Evolutionary conservation across 495 filamentous ascomycete genomes (phyloP).

Genomic region (Hyphodiscus hymeniophilus): DNA sequence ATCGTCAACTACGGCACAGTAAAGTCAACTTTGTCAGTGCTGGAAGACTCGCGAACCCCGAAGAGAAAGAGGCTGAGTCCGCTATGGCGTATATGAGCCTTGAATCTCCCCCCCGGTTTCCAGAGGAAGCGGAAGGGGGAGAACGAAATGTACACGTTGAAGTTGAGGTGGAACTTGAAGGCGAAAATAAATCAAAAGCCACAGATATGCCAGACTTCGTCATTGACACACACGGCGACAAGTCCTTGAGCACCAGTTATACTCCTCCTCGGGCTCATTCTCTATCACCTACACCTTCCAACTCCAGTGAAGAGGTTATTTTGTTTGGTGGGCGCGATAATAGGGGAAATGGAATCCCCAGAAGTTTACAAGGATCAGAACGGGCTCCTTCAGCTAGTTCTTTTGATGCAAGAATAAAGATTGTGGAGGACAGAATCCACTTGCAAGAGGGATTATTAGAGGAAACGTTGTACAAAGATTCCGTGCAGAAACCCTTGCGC

Average conservation of each 20-base stretch:
- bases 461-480: no score
- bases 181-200: not conserved
- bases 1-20: slow-evolving; percentile 37
- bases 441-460: slow-evolving; percentile 9
- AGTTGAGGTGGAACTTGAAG: not conserved
- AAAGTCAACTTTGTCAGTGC: slow-evolving; percentile 71
- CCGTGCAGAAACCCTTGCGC: no score
- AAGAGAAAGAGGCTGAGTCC: slow-evolving; percentile 18
- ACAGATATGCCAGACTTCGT: not conserved
- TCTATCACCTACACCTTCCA: slow-evolving; percentile 29
- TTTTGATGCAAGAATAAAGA: slow-evolving; percentile 17
- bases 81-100: slow-evolving; percentile 19
- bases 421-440: slow-evolving; percentile 21
- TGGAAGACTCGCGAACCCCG: slow-evolving; percentile 44
- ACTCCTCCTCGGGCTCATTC: slow-evolving; percentile 24
- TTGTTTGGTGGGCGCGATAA: slow-evolving; percentile 49
- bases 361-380: slow-evolving; percentile 2
- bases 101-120: slow-evolving; percentile 1
- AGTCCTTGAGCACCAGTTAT: slow-evolving; percentile 18
- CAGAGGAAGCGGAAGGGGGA: slow-evolving; percentile 1
- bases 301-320: slow-evolving; percentile 60
- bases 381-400: not conserved
- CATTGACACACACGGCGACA: slow-evolving; percentile 13
- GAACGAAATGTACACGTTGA: not conserved
- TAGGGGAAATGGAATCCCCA: slow-evolving; percentile 1